Base-by-base conservation (phyloP, 176 grass and related monocot genomes). In the Paspalum vaginatum region DNA sequence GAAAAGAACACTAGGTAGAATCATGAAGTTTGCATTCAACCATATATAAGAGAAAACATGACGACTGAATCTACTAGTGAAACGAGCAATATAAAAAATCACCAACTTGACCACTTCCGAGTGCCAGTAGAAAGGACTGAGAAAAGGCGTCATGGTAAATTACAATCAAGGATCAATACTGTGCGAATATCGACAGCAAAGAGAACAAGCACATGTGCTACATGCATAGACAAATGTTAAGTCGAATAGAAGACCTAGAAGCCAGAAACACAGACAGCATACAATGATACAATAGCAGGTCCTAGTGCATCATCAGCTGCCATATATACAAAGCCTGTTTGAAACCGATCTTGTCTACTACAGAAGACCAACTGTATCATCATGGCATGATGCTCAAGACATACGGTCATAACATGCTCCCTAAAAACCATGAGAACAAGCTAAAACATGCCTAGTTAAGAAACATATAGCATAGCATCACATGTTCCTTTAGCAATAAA, bases 401-500 rank as follows among this genome's bases (percentile, higher is more conserved):
- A n/a, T 48, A 40, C 26, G 60, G 64, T 11, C 65, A 53, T 62
- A 71, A 7, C 11, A 46, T 52, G 37, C 20, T 68, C 49, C 24
- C 6, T 68, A 21, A 74, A 32, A 12, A 43, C 53, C 11, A 86
- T 41, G 11, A 27, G 8, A 50, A 44, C 26, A 73, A 60, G 37
- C 7, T 65, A 75, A 53, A 65, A 65, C 40, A 81, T 77, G 56
- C 16, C 65, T 66, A 65, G 26, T 57, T 64, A 72, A 65, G 56
- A 65, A 62, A 70, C 22, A 15, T 20, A 81, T 44, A 79, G 45
- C 48, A 56, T 43, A 61, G 14, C 20, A 50, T 74, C 10, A 20
- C 25, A 46, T 62, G 55, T 72, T 80, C 54, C 48, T 70, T 80
- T 56, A 15, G 68, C n/a, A 47, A 71, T 53, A 76, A 72, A 21